Percentiles rank a stretch among this genome's conserved stretches.
Conservation (phyloP, 352 stramenopile species). For the Globisporangium orthogonon region DNA sequence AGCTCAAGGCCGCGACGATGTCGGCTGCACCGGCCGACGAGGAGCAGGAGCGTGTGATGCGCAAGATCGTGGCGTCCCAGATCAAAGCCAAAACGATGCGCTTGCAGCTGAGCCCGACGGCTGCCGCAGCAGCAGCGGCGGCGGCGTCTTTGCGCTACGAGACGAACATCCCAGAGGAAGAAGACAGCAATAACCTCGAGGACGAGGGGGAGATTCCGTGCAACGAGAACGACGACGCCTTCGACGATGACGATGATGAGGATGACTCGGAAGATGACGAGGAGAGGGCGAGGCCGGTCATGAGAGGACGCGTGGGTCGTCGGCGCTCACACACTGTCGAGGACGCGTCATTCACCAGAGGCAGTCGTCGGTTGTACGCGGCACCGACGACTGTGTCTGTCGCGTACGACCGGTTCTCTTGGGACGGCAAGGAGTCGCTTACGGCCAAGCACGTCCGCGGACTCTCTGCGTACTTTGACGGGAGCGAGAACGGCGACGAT, state of each 20-base stretch:
- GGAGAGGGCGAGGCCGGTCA: background rate
- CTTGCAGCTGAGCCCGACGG: slow-evolving; percentile 32
- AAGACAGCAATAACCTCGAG: slow-evolving; percentile 18
- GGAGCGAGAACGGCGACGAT: slow-evolving; percentile 6
- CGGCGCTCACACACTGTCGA: slow-evolving; percentile 17
- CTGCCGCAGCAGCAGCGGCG: background rate
- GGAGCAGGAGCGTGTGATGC: slow-evolving; percentile 64
- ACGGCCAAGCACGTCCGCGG: slow-evolving; percentile 8
- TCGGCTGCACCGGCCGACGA: slow-evolving; percentile 19
- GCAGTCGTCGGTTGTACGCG: slow-evolving; percentile 12
- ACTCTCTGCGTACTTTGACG: slow-evolving; percentile 11
- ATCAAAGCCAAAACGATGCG: slow-evolving; percentile 53
- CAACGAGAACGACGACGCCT: slow-evolving; percentile 17
- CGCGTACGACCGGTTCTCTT: slow-evolving; percentile 6
- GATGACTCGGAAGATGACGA: slow-evolving; percentile 3
- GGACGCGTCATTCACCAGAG: slow-evolving; percentile 15
- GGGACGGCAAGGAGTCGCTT: slow-evolving; percentile 6
- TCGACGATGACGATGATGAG: slow-evolving; percentile 1
- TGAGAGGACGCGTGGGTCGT: slow-evolving; percentile 7
- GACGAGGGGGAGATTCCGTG: background rate
- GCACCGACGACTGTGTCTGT: slow-evolving; percentile 8
- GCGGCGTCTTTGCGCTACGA: slow-evolving; percentile 13
- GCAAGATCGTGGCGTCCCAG: slow-evolving; percentile 58
- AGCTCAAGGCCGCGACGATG: slow-evolving; percentile 44
- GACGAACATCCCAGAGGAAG: slow-evolving; percentile 13